phyloP scores from a whole-genome alignment of 805 yeast genomes.

The Teunomyces atbi region DNA sequence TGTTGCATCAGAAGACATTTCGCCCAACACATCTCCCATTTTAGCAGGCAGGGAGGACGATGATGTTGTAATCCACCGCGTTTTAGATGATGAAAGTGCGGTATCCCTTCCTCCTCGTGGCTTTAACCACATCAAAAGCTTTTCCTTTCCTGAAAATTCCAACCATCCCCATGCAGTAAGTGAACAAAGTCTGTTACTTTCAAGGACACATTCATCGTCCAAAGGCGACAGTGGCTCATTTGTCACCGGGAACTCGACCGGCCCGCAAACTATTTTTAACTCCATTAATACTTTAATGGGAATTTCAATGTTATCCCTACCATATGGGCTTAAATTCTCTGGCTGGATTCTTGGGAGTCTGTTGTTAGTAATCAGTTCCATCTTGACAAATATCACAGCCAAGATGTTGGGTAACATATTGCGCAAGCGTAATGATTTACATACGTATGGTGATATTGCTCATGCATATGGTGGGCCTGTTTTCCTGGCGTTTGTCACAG shows the following conservation, averaged over 20 bases:
- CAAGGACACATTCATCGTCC: not conserved
- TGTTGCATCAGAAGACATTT: conserved; percentile 14
- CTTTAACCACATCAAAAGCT: conserved; percentile 3
- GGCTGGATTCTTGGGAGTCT: conserved; percentile 68
- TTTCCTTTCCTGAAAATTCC: conserved; percentile 1
- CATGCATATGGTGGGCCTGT: conserved; percentile 77
- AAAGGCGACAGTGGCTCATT: not conserved
- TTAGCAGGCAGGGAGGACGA: conserved; percentile 3
- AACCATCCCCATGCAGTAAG: not conserved
- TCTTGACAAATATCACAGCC: conserved; percentile 75
- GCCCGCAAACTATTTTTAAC: conserved; percentile 67
- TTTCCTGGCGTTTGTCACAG: conserved; percentile 71
- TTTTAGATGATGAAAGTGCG: conserved; percentile 2
- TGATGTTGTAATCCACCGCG: conserved; percentile 12
- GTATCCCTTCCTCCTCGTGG: not conserved
- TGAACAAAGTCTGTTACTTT: conserved; percentile 1
- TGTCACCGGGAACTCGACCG: conserved; percentile 46
- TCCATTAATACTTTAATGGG: conserved; percentile 67
- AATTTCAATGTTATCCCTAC: conserved; percentile 64
- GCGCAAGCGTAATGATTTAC: conserved; percentile 75
- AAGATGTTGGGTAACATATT: conserved; percentile 67
- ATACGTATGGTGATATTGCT: conserved; percentile 88
- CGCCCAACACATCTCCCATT: conserved; percentile 23
- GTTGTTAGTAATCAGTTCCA: conserved; percentile 58
- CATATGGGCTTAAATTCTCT: conserved; percentile 61